Conservation (phyloP, 345 rosid species). For the Heritiera fomes region DNA sequence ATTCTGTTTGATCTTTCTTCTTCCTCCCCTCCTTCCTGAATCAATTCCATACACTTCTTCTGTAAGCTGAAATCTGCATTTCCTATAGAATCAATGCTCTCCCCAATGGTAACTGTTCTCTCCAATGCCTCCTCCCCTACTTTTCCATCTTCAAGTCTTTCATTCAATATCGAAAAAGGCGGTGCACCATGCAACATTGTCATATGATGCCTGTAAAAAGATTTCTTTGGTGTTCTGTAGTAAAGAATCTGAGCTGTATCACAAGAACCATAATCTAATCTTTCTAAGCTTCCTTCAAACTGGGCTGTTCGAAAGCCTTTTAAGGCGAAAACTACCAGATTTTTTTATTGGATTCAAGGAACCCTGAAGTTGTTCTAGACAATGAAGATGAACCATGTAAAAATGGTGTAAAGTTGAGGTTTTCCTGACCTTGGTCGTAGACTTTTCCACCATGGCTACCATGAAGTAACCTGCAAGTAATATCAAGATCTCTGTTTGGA, state of each 20-base stretch:
- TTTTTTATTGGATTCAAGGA: conserved; percentile 17
- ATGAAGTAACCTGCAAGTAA: conserved; percentile 14
- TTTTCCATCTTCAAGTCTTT: conserved; percentile 33
- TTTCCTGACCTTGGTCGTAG: conserved; percentile 1
- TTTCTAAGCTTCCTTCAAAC: conserved; percentile 36
- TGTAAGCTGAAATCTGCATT: conserved; percentile 57
- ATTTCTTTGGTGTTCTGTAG: conserved; percentile 21
- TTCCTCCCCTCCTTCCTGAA: conserved; percentile 43
- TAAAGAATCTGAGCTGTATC: conserved; percentile 26
- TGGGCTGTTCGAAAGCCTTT: conserved; percentile 31
- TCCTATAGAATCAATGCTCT: conserved; percentile 29
- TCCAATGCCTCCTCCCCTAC: conserved; percentile 26
- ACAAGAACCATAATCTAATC: conserved; percentile 18
- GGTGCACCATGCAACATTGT: conserved; percentile 57
- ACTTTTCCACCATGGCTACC: not conserved
- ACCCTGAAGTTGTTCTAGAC: conserved; percentile 16
- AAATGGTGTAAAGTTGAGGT: conserved; percentile 8
- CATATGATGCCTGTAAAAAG: not conserved
- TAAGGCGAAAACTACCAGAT: not conserved
- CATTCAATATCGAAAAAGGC: conserved; percentile 54
- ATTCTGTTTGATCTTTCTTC: conserved; percentile 21
- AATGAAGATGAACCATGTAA: conserved; percentile 24
- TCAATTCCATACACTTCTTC: conserved; percentile 35
- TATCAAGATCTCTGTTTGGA: conserved; percentile 25
- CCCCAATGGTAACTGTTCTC: conserved; percentile 55